phyloP scores from a whole-genome alignment of 441 rosid species.

The Omphalea diandra region DNA sequence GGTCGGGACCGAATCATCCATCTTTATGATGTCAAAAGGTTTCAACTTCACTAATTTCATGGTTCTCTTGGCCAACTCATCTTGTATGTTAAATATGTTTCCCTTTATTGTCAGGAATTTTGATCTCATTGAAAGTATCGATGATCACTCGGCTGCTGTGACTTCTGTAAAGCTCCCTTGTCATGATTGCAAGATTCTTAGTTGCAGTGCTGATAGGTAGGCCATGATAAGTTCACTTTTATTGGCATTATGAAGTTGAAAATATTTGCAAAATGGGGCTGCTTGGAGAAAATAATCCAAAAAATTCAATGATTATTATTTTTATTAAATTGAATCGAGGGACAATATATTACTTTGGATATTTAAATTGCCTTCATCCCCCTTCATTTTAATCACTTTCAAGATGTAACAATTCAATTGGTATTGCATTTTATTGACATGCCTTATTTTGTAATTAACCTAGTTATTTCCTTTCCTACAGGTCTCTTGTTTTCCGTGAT shows the following conservation, averaged over 20 bases:
- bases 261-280: not conserved
- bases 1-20: slow-evolving; percentile 73
- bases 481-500: slow-evolving; percentile 70
- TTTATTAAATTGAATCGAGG: not conserved
- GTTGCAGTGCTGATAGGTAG: slow-evolving; percentile 87
- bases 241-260: not conserved
- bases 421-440: not conserved
- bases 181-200: slow-evolving; percentile 58
- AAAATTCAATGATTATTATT: not conserved
- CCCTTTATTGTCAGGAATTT: slow-evolving; percentile 57
- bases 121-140: slow-evolving; percentile 57
- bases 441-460: not conserved
- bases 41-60: slow-evolving; percentile 20
- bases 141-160: slow-evolving; percentile 78
- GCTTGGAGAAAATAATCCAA: not conserved
- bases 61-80: slow-evolving; percentile 26
- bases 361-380: not conserved
- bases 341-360: not conserved
- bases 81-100: slow-evolving; percentile 26
- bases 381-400: not conserved
- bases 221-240: slow-evolving; percentile 15
- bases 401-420: not conserved
- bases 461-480: slow-evolving; percentile 29
- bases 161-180: slow-evolving; percentile 66
- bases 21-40: slow-evolving; percentile 81